Conservation (phyloP, 2,329 filamentous ascomycete species). For the Fusarium scirpi region DNA sequence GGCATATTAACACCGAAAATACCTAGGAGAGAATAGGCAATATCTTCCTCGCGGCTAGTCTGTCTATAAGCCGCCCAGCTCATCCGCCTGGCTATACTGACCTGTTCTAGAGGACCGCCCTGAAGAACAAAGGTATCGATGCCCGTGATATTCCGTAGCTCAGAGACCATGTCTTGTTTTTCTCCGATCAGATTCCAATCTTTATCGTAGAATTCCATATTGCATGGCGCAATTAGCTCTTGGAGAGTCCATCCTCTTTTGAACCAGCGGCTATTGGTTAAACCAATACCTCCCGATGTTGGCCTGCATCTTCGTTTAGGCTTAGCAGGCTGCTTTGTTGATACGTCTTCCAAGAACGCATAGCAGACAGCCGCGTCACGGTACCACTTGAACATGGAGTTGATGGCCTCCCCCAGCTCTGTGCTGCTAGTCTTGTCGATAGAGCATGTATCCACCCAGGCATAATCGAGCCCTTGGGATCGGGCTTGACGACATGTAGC, state of each 20-base stretch:
- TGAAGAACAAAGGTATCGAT: background rate
- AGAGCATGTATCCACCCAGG: conserved; percentile 47
- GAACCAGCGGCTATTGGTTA: conserved; percentile 31
- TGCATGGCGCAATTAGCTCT: conserved; percentile 41
- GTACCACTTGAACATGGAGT: conserved; percentile 47
- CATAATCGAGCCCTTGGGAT: conserved; percentile 15
- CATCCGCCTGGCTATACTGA: background rate
- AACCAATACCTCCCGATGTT: background rate
- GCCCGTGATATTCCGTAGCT: conserved; percentile 52
- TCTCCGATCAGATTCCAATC: conserved; percentile 40
- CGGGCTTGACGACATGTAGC: background rate
- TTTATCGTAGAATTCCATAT: conserved; percentile 42
- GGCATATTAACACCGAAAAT: conserved; percentile 54
- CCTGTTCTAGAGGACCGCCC: background rate
- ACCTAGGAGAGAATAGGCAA: conserved; percentile 53
- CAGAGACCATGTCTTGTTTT: conserved; percentile 36
- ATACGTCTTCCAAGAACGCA: conserved; percentile 40
- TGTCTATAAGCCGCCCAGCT: background rate
- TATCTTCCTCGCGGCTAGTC: conserved; percentile 48
- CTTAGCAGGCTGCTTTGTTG: background rate
- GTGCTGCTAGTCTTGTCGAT: conserved; percentile 46
- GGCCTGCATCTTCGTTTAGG: background rate
- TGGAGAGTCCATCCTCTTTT: conserved; percentile 44
- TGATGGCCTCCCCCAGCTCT: conserved; percentile 44
- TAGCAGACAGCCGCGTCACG: conserved; percentile 37